phyloP scores from a whole-genome alignment of 306 rosid genomes.

The Fagus sylvatica region DNA sequence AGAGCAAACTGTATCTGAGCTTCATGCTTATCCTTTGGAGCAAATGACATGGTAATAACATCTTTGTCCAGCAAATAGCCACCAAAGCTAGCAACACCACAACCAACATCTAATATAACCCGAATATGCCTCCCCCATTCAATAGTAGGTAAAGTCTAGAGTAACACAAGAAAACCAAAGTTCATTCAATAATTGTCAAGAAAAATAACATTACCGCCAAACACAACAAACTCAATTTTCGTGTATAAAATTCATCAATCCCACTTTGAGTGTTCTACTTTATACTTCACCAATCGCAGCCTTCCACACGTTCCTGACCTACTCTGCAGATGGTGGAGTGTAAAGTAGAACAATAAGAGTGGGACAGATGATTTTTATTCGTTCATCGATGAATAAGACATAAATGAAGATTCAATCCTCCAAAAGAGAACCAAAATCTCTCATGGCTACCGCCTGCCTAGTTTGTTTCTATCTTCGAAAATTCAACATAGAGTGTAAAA shows the following conservation, averaged over 20 bases:
- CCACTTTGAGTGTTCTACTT: too few relatives aligned
- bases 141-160: constrained; percentile 55
- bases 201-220: not conserved
- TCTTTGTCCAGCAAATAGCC: constrained; percentile 77
- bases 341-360: too few relatives aligned
- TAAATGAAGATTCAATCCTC: too few relatives aligned
- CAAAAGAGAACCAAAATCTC: not conserved
- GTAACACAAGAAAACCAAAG: constrained; percentile 15
- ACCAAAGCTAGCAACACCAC: constrained; percentile 99
- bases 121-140: constrained; percentile 78
- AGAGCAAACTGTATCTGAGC: constrained; percentile 98
- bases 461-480: not conserved
- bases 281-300: too few relatives aligned
- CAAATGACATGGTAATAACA: constrained; percentile 90
- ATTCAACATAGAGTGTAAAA: not conserved
- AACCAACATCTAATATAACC: constrained; percentile 87
- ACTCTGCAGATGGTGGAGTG: too few relatives aligned
- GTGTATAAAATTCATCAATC: too few relatives aligned
- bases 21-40: constrained; percentile 97
- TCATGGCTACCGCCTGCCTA: not conserved
- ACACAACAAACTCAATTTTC: constrained; percentile 2
- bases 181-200: constrained; percentile 3
- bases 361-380: too few relatives aligned
- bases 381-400: too few relatives aligned
- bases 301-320: too few relatives aligned